Evolutionary conservation across 2,329 filamentous ascomycete species (phyloP), one percentile per base, ranked within the genome.

Genomic region (Alternaria incomplexa): DNA sequence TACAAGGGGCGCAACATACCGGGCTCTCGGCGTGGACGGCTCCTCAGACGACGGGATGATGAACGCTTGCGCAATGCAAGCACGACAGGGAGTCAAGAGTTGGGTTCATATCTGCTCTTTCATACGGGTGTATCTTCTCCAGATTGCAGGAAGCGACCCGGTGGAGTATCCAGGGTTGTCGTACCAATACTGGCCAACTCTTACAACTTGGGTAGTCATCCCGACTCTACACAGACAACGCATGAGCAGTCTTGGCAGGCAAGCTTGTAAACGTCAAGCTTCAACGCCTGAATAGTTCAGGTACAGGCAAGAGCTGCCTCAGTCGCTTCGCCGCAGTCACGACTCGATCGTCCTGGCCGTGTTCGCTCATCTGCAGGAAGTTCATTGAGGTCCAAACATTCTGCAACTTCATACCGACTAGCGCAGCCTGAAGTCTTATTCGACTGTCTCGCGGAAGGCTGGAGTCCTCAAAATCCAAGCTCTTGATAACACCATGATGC

Each of bases 401-500:
- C 58, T 87, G 85, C 17, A 88, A 65, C 17, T 81, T 82, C 47
- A 77, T 79, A 22, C 79, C 82, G 6, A 78, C 55, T 12, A 79
- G 66, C 12, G 61, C 63, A 6, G 53, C 36, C 10, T 64, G 68
- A 20, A 78, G 43, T 3, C 66, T 56, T 25, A 73, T 62, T 25
- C 68, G 65, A 26, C 61, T 40, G 2, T 66, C 55, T 8, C 53
- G 50, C 2, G 62, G 25, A 22, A 63, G 17, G 1, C 17, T 17
- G 52, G 46, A 26, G 36, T 47, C 26, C 75, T 78, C 56, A 80
- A 72, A 44, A 61, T 85, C 80, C 23, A 76, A 66, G 32, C 59
- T 89, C 81, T 59, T 87, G 82, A 79, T 91, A 84, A 45, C 88
- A 83, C 66, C 88, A 83, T 65, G 85, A 85, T 40, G 90, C 80